Percentiles rank a stretch among this genome's conserved stretches.
Evolutionary conservation across 2,329 filamentous ascomycete genomes (phyloP).

Genomic region (Phyllosticta capitalensis): DNA sequence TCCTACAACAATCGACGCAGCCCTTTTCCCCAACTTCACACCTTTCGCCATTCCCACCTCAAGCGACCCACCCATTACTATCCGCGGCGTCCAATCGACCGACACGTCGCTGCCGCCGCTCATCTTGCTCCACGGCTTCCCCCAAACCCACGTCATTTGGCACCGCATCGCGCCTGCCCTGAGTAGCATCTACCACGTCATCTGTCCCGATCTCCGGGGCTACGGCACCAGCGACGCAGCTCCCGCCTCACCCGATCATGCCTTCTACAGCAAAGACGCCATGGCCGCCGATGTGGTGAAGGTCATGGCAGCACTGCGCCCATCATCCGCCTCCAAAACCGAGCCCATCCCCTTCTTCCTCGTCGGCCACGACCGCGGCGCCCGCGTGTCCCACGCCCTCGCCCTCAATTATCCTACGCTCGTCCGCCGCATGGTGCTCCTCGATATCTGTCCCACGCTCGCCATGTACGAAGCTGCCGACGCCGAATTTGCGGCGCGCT

Average conservation of each 20-base stretch:
- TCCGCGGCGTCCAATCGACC: conserved; percentile 33
- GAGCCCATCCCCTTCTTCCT: conserved; percentile 21
- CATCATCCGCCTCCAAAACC: conserved; percentile 34
- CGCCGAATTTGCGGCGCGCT: conserved; percentile 37
- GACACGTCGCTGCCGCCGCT: conserved; percentile 30
- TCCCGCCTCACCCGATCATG: conserved; percentile 2
- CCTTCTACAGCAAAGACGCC: conserved; percentile 37
- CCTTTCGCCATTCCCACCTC: conserved; percentile 4
- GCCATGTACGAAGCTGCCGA: conserved; percentile 42
- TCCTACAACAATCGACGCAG: background rate
- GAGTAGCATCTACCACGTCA: conserved; percentile 31
- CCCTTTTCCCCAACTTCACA: conserved; percentile 5
- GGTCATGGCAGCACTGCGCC: conserved; percentile 27
- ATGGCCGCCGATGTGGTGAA: conserved; percentile 37
- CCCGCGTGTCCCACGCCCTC: conserved; percentile 46
- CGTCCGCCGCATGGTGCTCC: conserved; percentile 22
- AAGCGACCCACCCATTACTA: conserved; percentile 26
- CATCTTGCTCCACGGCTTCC: conserved; percentile 44
- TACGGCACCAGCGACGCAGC: conserved; percentile 45
- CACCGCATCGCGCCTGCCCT: conserved; percentile 37
- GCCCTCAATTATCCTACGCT: conserved; percentile 38
- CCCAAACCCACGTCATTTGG: conserved; percentile 46
- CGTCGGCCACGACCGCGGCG: conserved; percentile 50
- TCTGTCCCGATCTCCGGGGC: conserved; percentile 43
- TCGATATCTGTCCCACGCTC: conserved; percentile 48